Conservation (phyloP, 331 rosid species). For the Quercus tomentella region DNA sequence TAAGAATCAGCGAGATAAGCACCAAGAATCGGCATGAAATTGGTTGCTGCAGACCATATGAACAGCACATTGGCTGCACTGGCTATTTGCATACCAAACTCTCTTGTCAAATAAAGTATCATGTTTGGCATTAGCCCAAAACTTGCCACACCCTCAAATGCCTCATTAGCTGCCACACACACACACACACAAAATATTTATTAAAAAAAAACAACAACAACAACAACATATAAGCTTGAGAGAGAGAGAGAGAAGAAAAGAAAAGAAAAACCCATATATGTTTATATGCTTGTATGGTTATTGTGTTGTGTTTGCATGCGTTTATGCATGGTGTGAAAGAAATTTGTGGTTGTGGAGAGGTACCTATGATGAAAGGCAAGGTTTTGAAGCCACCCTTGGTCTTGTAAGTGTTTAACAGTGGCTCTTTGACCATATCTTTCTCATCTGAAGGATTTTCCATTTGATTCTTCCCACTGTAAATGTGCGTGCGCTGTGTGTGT, state of each 20-base stretch:
- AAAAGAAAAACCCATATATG: too few relatives aligned
- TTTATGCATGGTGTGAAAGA: too few relatives aligned
- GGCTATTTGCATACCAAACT: constrained; percentile 22
- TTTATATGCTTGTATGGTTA: neutral
- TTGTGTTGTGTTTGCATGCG: neutral
- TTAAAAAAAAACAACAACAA: too few relatives aligned
- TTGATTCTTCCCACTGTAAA: neutral
- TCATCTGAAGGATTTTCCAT: neutral
- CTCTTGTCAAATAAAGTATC: constrained; percentile 37
- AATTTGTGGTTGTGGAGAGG: too few relatives aligned
- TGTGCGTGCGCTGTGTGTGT: too few relatives aligned
- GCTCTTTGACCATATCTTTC: neutral
- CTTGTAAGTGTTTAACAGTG: constrained; percentile 11
- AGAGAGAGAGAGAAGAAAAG: neutral
- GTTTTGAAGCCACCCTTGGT: constrained; percentile 42
- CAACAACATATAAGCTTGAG: too few relatives aligned
- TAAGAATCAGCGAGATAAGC: constrained; percentile 31
- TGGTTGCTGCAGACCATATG: constrained; percentile 26
- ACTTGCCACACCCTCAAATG: constrained; percentile 27
- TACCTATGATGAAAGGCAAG: constrained; percentile 42
- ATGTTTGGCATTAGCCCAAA: constrained; percentile 25
- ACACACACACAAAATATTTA: neutral
- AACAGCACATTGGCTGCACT: constrained; percentile 24
- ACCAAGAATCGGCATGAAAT: constrained; percentile 25
- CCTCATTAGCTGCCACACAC: constrained; percentile 38